phyloP scores from a whole-genome alignment of 495 filamentous ascomycete genomes.

The Astrothelium macrocarpum region DNA sequence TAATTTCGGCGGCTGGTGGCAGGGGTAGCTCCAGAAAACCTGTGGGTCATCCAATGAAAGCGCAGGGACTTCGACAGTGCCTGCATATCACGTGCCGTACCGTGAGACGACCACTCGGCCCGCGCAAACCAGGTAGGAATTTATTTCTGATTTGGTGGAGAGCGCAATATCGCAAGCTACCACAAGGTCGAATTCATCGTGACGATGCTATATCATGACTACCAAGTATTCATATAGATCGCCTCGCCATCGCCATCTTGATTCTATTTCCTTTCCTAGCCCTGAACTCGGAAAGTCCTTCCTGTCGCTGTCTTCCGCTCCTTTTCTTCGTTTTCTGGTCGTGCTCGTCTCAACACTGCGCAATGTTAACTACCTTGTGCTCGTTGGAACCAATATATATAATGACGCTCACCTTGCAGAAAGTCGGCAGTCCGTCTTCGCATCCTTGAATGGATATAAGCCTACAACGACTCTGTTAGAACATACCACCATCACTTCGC shows the following conservation, averaged over 20 bases:
- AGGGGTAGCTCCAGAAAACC: no score
- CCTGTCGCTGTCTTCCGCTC: slow-evolving; percentile 97
- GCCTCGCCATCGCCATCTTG: background rate
- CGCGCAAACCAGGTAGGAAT: no score
- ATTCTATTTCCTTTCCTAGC: background rate
- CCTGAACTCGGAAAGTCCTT: slow-evolving; percentile 75
- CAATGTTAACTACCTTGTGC: slow-evolving; percentile 27
- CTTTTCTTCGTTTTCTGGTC: slow-evolving; percentile 92
- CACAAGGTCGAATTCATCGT: no score
- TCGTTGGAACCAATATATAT: background rate
- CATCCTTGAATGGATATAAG: slow-evolving; percentile 98
- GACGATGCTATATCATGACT: background rate
- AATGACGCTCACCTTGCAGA: slow-evolving; percentile 62
- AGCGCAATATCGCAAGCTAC: no score
- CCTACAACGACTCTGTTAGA: slow-evolving; percentile 37
- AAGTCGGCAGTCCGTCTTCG: slow-evolving; percentile 93
- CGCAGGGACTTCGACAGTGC: no score
- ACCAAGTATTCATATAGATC: background rate
- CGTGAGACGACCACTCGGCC: no score
- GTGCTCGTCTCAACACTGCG: slow-evolving; percentile 75
- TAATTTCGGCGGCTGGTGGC: no score
- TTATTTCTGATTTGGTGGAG: no score
- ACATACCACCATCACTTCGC: slow-evolving; percentile 15
- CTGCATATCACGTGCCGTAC: no score
- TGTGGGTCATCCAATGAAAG: no score